A percentile compares a stretch with the other conserved stretches of the same genome.
Evolutionary conservation across 2,329 filamentous ascomycete species (phyloP).

Genomic region (Pyrenochaeta sp.): DNA sequence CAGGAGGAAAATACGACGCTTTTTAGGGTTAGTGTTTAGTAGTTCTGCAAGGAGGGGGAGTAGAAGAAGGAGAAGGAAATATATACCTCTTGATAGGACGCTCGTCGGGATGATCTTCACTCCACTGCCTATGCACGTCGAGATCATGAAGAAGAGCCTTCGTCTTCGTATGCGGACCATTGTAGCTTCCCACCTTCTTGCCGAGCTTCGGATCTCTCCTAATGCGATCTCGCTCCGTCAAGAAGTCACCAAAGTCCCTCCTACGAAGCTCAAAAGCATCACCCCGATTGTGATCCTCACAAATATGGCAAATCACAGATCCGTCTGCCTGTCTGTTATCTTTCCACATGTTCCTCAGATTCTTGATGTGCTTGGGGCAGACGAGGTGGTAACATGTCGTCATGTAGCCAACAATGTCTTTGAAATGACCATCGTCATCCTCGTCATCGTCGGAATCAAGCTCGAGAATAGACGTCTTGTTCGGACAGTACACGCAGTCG

Average conservation of each 20-base stretch:
- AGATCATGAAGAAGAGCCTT: slow-evolving; percentile 80
- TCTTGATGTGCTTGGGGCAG: slow-evolving; percentile 75
- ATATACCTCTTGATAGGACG: slow-evolving; percentile 75
- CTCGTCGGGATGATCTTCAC: slow-evolving; percentile 66
- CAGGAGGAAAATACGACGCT: slow-evolving; percentile 94
- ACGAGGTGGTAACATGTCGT: slow-evolving; percentile 87
- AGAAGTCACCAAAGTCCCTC: slow-evolving; percentile 58
- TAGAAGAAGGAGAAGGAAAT: not conserved
- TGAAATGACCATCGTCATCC: slow-evolving; percentile 60
- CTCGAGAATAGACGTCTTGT: slow-evolving; percentile 60
- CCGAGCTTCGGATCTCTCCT: slow-evolving; percentile 61
- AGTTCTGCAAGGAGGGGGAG: too few relatives aligned
- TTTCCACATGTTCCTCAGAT: slow-evolving; percentile 64
- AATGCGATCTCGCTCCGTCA: slow-evolving; percentile 64
- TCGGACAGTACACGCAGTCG: slow-evolving; percentile 71
- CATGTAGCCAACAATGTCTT: slow-evolving; percentile 75
- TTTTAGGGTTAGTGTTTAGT: slow-evolving; percentile 7
- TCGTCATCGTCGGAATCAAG: slow-evolving; percentile 43
- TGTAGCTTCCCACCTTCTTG: slow-evolving; percentile 72
- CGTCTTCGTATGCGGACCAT: slow-evolving; percentile 91
- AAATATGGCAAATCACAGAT: slow-evolving; percentile 71
- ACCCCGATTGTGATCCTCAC: slow-evolving; percentile 68
- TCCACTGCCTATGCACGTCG: slow-evolving; percentile 68
- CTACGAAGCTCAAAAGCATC: slow-evolving; percentile 73
- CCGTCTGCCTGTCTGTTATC: slow-evolving; percentile 51